Conservation (phyloP, 2,329 filamentous ascomycete genomes). For the Plectosphaerella cucumerina region DNA sequence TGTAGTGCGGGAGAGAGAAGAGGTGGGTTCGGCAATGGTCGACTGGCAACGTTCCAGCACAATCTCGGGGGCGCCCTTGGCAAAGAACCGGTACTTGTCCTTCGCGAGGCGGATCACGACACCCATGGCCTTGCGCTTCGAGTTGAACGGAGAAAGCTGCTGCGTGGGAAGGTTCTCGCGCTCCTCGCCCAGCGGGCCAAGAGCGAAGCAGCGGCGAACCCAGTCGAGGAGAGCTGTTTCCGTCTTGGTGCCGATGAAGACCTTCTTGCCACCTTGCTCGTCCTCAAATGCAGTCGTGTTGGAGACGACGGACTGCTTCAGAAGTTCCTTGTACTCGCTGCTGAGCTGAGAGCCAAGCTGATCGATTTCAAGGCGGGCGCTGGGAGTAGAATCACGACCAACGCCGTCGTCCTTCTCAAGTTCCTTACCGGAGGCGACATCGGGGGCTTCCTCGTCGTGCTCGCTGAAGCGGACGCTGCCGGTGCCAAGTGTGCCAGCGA, state of each 20-base stretch:
- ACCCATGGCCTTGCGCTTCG: slow-evolving; percentile 48
- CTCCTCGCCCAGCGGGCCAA: slow-evolving; percentile 40
- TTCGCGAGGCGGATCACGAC: slow-evolving; percentile 25
- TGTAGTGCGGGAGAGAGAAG: slow-evolving; percentile 21
- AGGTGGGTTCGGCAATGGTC: slow-evolving; percentile 40
- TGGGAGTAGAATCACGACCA: slow-evolving; percentile 1
- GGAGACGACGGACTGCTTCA: slow-evolving; percentile 36
- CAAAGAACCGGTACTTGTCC: slow-evolving; percentile 36
- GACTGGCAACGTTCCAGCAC: slow-evolving; percentile 38
- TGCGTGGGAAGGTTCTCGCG: slow-evolving; percentile 40
- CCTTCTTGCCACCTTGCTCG: slow-evolving; percentile 32
- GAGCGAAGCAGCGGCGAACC: slow-evolving; percentile 22
- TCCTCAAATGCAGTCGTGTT: slow-evolving; percentile 53
- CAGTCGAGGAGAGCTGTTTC: slow-evolving; percentile 47
- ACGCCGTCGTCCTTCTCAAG: neutral
- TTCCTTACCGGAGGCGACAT: neutral
- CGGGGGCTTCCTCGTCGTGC: slow-evolving; percentile 14
- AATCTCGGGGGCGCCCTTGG: slow-evolving; percentile 53
- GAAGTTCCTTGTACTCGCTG: slow-evolving; percentile 26
- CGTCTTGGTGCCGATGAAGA: slow-evolving; percentile 51
- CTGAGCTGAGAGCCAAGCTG: slow-evolving; percentile 21
- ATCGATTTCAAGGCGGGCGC: neutral
- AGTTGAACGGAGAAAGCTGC: slow-evolving; percentile 47
- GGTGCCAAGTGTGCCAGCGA: slow-evolving; percentile 48
- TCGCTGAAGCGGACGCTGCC: slow-evolving; percentile 31